Percentiles rank a stretch among this genome's conserved stretches.
These are phyloP conservation scores for Hypsizygus ulmarius DNA, from an alignment of 1,284 basidiomycete species.

Conservation along the genomic window DNA sequence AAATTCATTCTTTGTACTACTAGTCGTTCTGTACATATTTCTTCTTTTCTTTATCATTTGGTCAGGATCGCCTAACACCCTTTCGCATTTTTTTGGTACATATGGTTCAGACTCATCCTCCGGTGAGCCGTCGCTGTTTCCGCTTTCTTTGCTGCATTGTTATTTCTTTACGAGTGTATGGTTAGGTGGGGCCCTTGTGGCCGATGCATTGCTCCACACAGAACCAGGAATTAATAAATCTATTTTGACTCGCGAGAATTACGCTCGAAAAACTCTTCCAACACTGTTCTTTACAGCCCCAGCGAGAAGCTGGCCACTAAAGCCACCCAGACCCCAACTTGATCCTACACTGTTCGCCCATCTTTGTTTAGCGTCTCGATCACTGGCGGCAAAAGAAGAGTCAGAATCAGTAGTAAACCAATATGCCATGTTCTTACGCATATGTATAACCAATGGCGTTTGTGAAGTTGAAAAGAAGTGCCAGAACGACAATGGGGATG, in stretches of 20 bases:
- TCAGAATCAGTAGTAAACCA: conserved; percentile 3
- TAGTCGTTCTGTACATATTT: conserved; percentile 1
- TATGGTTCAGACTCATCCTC: neutral
- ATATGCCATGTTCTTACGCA: conserved; percentile 52
- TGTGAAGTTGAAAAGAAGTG: conserved; percentile 88
- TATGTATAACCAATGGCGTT: conserved; percentile 93
- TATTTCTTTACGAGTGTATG: no score
- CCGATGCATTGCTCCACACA: conserved; percentile 1
- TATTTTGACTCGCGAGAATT: conserved; percentile 6
- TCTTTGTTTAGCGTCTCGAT: conserved; percentile 83
- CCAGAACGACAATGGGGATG: conserved; percentile 84
- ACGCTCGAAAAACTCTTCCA: conserved; percentile 65
- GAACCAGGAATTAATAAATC: conserved; percentile 10
- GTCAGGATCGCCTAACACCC: neutral
- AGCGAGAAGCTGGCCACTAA: conserved; percentile 78
- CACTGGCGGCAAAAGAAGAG: conserved; percentile 46
- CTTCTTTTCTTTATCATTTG: conserved; percentile 11
- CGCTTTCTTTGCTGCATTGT: neutral
- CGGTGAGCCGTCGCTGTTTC: neutral
- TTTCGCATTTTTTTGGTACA: neutral
- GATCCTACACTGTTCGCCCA: conserved; percentile 73
- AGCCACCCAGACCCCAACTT: conserved; percentile 67
- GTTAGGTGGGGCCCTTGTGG: no score
- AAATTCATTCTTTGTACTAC: conserved; percentile 8
- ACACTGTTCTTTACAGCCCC: conserved; percentile 79